Base-by-base conservation (phyloP, 495 filamentous ascomycete species). In the Penicilliopsis zonata region DNA sequence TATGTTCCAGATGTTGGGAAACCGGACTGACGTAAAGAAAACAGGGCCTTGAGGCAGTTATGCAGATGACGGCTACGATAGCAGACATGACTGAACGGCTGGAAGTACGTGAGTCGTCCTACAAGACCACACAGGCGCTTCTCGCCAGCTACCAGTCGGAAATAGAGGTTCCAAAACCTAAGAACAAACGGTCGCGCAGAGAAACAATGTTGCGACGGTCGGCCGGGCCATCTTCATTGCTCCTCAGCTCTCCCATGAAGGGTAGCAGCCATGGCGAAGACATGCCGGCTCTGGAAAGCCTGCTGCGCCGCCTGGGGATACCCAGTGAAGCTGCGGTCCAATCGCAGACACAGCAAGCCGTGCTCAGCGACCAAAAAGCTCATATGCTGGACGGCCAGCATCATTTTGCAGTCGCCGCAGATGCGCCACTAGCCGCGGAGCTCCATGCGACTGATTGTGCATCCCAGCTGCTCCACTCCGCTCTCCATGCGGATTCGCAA, bases 291-390 rank as follows among this genome's bases (percentile, higher is more conserved):
- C 36, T 65, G 3, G 53, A 57, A 25, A 52, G 41, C 19, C 35
- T 63, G 10, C 34, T 63, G 29, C 59, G 60, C 17, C 60, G 57
- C 10, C 38, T 59, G 9, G 62, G 59, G 1, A 25, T 65, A 13
- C 44, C 52, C 6, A 39, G 42, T 4, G 55, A 57, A 38, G 51
- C 51, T 4, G 41, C 56, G 0, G 42, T 55, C 28, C 42, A 45
- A 2, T 40, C 50, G 2, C 44, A 49, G 19, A 43, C 25, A 31
- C 42, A 43, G 6, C 41, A 33, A 10, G 29, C 31, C 12, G 35
- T 38, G 9, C 48, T 64, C 5, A 28, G 44, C 13, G 52, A 55
- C 25, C 61, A 57, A 37, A 39, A 51, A 35, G 21, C 40, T 8
- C 36, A 55, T 13, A 42, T 58, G 40, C 36, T 47, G 6, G 51